Base-by-base conservation (phyloP, 169 alveolate species). In the Plasmodium relictum region DNA sequence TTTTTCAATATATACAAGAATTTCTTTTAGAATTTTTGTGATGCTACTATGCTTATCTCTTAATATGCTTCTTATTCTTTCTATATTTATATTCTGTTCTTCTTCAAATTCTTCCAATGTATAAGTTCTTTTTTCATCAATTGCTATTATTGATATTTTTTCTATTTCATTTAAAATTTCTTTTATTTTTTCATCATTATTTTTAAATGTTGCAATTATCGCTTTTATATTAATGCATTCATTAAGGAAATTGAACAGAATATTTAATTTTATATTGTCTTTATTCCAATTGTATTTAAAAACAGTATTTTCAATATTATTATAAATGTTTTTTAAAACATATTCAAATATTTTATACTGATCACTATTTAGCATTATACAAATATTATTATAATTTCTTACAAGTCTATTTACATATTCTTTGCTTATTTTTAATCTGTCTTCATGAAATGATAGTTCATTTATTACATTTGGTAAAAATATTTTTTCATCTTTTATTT, bases 271-370 rank as follows among this genome's bases (percentile, higher is more conserved):
- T 42, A 83, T 83, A 20, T 45, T 83, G 68, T 83, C 91, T 26
- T 83, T 83, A 83, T 83, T 83, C 91, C 91, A 83, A 41, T 83
- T 83, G 45, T 68, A 83, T 72, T 83, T 83, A 83, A 83, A 83
- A 7, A 83, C 39, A 22, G 83, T 83, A 65, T 66, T 68, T 56
- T 83, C 91, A 52, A 83, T 83, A 24, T 83, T 83, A 45, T 45
- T 54, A 56, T 26, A 83, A 26, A 83, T 83, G n/a, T 83, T 83
- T 56, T 59, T 66, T 41, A 83, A 72, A 4, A 83, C 37, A 71
- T 68, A 83, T 83, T 83, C 91, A 37, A 83, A 83, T 68, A 83
- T 83, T 83, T 83, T 83, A 45, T 83, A 68, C 31, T 83, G 80
- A 45, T 83, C 91, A 16, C 41, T 83, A 59, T 68, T 83, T 59